Evolutionary conservation across 2,329 filamentous ascomycete genomes (phyloP).

Genomic region (Tolypocladium amazonense): DNA sequence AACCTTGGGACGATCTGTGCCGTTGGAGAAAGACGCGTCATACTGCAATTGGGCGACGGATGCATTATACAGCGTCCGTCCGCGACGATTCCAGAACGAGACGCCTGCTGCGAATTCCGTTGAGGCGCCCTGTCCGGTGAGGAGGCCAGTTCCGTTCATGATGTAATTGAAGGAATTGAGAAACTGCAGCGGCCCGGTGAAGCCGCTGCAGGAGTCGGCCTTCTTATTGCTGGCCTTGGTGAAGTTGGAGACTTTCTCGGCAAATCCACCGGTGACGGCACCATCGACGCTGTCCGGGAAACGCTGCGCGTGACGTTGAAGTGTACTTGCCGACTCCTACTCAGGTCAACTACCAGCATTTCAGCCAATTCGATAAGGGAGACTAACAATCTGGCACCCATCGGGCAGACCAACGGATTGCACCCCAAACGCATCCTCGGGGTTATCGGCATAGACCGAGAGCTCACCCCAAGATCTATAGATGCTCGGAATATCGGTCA

Average conservation of each 20-base stretch:
- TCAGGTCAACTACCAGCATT: background rate
- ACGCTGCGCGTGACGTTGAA: slow-evolving; percentile 44
- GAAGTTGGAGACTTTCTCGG: slow-evolving; percentile 34
- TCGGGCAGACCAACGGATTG: slow-evolving; percentile 33
- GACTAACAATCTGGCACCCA: slow-evolving; percentile 27
- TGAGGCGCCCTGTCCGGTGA: slow-evolving; percentile 37
- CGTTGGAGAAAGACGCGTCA: slow-evolving; percentile 31
- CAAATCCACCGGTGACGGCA: slow-evolving; percentile 35
- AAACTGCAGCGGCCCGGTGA: slow-evolving; percentile 37
- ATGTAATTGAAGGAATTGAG: slow-evolving; percentile 40
- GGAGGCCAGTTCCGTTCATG: slow-evolving; percentile 25
- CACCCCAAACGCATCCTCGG: slow-evolving; percentile 34
- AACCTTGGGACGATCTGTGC: slow-evolving; percentile 33
- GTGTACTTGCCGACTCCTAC: slow-evolving; percentile 34
- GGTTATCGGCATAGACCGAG: slow-evolving; percentile 34
- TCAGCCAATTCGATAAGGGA: no score
- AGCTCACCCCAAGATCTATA: slow-evolving; percentile 33
- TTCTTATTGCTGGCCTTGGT: slow-evolving; percentile 21
- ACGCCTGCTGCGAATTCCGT: slow-evolving; percentile 39
- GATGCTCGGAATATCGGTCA: slow-evolving; percentile 18
- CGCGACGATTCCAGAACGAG: slow-evolving; percentile 43
- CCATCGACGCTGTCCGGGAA: slow-evolving; percentile 39
- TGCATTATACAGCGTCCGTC: slow-evolving; percentile 40
- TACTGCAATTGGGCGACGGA: slow-evolving; percentile 35
- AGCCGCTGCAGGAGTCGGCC: background rate